Percentiles rank a stretch among this genome's conserved stretches.
Evolutionary conservation across 768 basidiomycete genomes (phyloP).

Genomic region (Pilatotrama ljubarskyi): DNA sequence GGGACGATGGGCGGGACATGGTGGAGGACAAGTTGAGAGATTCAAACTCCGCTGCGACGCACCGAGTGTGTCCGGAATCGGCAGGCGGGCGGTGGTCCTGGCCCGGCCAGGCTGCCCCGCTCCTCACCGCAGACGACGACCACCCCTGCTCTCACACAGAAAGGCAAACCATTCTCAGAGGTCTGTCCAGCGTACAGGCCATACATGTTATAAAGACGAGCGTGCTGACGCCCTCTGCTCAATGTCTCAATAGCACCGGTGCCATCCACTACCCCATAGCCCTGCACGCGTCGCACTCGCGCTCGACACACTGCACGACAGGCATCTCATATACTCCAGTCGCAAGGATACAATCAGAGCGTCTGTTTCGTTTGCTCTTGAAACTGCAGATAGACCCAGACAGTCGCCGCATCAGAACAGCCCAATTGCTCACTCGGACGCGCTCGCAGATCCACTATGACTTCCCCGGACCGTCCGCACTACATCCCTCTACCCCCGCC

Average conservation of each 20-base stretch:
- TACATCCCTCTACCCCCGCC: conserved; percentile 29
- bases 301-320: background rate
- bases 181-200: background rate
- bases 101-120: background rate
- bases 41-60: conserved; percentile 20
- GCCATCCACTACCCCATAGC: background rate
- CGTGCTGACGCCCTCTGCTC: too few species aligned
- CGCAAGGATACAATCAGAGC: too few species aligned
- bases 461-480: conserved; percentile 24
- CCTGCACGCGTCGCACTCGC: background rate
- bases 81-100: background rate
- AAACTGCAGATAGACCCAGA: background rate
- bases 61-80: background rate
- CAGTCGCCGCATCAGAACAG: background rate
- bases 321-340: background rate
- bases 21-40: conserved; percentile 21
- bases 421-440: background rate
- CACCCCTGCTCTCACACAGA: background rate
- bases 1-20: conserved; percentile 21
- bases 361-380: too few species aligned
- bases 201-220: background rate
- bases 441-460: conserved; percentile 12
- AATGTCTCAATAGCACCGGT: background rate
- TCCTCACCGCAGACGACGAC: background rate
- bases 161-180: too few species aligned